Evolutionary conservation across 2,329 filamentous ascomycete species (phyloP).

Genomic region (Diaporthe vexans): DNA sequence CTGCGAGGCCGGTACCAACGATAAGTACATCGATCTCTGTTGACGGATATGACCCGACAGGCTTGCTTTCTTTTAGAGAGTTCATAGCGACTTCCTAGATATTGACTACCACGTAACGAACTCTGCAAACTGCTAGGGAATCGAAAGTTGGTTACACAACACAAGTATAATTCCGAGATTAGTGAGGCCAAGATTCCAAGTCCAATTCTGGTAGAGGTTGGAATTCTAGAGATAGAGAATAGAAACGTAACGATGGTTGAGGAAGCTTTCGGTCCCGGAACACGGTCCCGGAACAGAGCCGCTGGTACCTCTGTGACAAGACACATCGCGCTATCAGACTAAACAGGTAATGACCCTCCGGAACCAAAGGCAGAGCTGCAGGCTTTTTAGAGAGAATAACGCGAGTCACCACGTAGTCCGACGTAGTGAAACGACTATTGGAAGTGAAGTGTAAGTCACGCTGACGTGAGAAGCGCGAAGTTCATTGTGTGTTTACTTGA

Average conservation of each 20-base stretch:
- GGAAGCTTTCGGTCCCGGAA: background rate
- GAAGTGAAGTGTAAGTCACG: background rate
- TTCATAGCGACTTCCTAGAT: background rate
- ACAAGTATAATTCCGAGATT: background rate
- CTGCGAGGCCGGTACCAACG: constrained; percentile 71
- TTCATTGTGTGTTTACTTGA: background rate
- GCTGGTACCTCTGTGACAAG: background rate
- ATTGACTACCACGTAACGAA: too few relatives aligned
- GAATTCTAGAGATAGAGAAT: background rate
- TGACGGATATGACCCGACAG: background rate
- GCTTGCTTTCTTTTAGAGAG: background rate
- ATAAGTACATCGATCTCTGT: background rate
- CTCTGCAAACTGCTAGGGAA: too few relatives aligned
- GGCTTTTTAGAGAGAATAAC: background rate
- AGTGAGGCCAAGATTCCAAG: background rate
- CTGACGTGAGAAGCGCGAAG: background rate
- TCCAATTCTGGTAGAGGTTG: background rate
- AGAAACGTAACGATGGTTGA: background rate
- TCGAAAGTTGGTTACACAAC: background rate
- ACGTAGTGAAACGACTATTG: background rate
- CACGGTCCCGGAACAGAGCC: background rate
- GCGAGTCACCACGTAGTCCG: background rate
- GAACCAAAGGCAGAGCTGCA: background rate
- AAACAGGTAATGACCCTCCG: background rate
- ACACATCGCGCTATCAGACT: background rate